phyloP scores from a whole-genome alignment of 2,329 filamentous ascomycete species.

The Phaeosphaeriaceae sp. region DNA sequence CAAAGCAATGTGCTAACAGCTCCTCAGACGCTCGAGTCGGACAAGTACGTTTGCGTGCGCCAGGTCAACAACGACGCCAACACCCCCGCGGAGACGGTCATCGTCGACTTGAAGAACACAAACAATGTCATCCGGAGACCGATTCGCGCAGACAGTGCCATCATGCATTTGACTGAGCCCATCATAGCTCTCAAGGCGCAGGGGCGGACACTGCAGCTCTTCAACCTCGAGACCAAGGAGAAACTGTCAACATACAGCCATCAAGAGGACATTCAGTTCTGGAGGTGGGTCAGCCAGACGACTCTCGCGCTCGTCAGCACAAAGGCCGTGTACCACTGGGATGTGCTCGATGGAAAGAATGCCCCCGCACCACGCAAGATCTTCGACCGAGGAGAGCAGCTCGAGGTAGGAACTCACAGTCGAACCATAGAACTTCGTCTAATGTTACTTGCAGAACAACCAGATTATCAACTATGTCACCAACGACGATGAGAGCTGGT shows the following conservation, averaged over 20 bases:
- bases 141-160: conserved; percentile 99
- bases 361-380: conserved; percentile 79
- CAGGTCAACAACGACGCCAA: conserved; percentile 83
- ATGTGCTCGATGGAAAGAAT: conserved; percentile 86
- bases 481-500: conserved; percentile 96
- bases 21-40: conserved; percentile 90
- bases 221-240: conserved; percentile 89
- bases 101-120: conserved; percentile 95
- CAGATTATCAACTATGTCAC: conserved; percentile 99
- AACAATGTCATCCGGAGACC: conserved; percentile 94
- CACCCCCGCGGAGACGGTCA: conserved; percentile 90
- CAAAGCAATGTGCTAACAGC: conserved; percentile 25
- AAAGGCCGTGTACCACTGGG: conserved; percentile 93
- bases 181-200: conserved; percentile 97
- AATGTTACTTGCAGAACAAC: conserved; percentile 68
- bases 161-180: conserved; percentile 98
- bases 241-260: conserved; percentile 97
- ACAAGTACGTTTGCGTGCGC: conserved; percentile 93
- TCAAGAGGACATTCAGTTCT: conserved; percentile 97
- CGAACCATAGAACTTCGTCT: conserved; percentile 3
- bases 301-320: conserved; percentile 91
- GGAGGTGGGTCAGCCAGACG: conserved; percentile 97
- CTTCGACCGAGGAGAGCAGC: conserved; percentile 92
- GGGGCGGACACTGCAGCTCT: conserved; percentile 93
- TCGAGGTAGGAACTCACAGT: conserved; percentile 67